Conservation (phyloP, 2,329 filamentous ascomycete genomes). For the Metarhizium sp. region DNA sequence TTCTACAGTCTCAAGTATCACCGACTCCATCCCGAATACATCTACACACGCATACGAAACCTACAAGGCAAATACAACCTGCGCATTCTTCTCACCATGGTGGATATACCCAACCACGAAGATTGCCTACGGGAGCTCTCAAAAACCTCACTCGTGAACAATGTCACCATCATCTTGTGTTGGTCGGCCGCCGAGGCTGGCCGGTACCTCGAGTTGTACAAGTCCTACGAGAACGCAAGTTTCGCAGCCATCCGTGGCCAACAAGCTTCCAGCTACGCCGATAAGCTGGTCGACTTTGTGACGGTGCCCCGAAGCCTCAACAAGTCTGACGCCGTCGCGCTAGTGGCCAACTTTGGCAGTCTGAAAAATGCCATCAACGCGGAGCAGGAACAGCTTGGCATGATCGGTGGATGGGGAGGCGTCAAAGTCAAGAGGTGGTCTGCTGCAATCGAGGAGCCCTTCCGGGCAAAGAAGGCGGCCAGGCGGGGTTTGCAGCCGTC, state of each 20-base stretch:
- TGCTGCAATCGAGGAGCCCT: slow-evolving; percentile 73
- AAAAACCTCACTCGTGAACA: slow-evolving; percentile 87
- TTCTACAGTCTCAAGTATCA: slow-evolving; percentile 75
- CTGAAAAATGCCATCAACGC: slow-evolving; percentile 82
- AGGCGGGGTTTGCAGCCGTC: slow-evolving; percentile 28
- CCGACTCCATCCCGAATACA: slow-evolving; percentile 92
- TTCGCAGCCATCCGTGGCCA: slow-evolving; percentile 77
- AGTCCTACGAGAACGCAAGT: slow-evolving; percentile 78
- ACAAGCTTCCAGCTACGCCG: slow-evolving; percentile 74
- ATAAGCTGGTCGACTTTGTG: slow-evolving; percentile 84
- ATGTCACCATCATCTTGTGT: slow-evolving; percentile 83
- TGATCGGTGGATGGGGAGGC: slow-evolving; percentile 89
- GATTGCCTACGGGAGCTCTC: slow-evolving; percentile 81
- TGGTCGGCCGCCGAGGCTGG: slow-evolving; percentile 93
- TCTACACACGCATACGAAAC: slow-evolving; percentile 83
- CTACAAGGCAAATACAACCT: slow-evolving; percentile 81
- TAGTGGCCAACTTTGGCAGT: slow-evolving; percentile 89
- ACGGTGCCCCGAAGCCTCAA: slow-evolving; percentile 86
- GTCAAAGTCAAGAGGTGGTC: slow-evolving; percentile 89
- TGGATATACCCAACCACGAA: slow-evolving; percentile 92
- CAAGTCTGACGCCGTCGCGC: slow-evolving; percentile 83
- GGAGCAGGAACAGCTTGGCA: slow-evolving; percentile 70
- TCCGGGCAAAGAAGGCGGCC: slow-evolving; percentile 64
- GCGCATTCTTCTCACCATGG: slow-evolving; percentile 79
- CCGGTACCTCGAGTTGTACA: slow-evolving; percentile 89